These are phyloP conservation scores for Mycena galericulata DNA, from an alignment of 768 basidiomycete species.

Conservation along the genomic window DNA sequence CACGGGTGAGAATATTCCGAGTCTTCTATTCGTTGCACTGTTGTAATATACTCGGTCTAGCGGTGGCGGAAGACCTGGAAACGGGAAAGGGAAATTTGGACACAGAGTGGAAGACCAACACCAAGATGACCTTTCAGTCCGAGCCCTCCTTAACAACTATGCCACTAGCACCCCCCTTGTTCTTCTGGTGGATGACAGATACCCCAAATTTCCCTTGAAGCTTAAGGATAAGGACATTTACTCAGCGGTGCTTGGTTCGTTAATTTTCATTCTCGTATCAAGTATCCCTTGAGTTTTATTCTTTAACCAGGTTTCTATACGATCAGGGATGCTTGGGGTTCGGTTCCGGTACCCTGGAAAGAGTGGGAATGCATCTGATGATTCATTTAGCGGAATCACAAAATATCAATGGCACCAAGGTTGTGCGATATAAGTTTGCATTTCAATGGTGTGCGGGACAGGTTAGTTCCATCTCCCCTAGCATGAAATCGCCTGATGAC, in stretches of 20 bases:
- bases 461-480: background rate
- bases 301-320: conserved; percentile 10
- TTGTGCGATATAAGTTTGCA: conserved; percentile 12
- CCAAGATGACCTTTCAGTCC: too few species aligned
- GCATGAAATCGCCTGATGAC: background rate
- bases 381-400: background rate
- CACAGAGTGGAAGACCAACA: too few species aligned
- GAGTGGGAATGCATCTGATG: background rate
- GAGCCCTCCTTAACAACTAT: too few species aligned
- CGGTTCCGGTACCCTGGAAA: background rate
- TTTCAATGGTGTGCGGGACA: conserved; percentile 21
- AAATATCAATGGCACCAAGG: background rate
- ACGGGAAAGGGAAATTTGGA: too few species aligned
- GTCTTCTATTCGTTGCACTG: too few species aligned
- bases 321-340: conserved; percentile 16
- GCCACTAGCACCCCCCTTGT: conserved; percentile 9
- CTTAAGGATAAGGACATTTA: background rate
- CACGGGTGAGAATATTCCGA: too few species aligned
- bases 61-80: too few species aligned
- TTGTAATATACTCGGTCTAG: too few species aligned
- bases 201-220: background rate
- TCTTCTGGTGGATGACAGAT: conserved; percentile 13
- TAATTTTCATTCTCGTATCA: background rate
- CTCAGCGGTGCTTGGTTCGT: conserved; percentile 12
- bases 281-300: background rate